Evolutionary conservation across 352 stramenopile species (phyloP).

Genomic region (Chrysophaeum taylorii): DNA sequence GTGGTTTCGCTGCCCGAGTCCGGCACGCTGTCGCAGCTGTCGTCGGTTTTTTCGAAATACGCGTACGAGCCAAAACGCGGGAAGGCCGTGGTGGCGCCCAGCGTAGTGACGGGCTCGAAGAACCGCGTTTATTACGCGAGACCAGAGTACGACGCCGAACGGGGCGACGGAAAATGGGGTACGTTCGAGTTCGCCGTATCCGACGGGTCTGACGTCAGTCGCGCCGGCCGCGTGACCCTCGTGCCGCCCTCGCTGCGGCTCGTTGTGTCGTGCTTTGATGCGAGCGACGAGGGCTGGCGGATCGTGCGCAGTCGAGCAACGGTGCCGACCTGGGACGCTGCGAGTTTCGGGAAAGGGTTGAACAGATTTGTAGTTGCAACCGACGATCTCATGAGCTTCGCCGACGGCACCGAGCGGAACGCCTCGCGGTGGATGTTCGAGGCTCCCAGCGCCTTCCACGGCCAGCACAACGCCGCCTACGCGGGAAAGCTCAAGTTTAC

Average conservation of each 20-base stretch:
- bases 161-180: constrained; percentile 44
- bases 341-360: constrained; percentile 42
- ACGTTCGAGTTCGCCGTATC: constrained; percentile 70
- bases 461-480: constrained; percentile 72
- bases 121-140: constrained; percentile 68
- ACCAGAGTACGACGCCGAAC: constrained; percentile 32
- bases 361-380: constrained; percentile 74
- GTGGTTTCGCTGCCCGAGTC: constrained; percentile 63
- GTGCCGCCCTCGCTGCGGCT: constrained; percentile 55
- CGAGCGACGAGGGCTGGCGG: constrained; percentile 59
- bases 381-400: constrained; percentile 31
- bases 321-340: constrained; percentile 20
- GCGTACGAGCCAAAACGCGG: constrained; percentile 69
- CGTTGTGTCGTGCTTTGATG: constrained; percentile 67
- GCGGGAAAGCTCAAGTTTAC: constrained; percentile 73
- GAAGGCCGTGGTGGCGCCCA: constrained; percentile 48
- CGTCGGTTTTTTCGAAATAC: constrained; percentile 69
- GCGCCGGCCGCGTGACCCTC: constrained; percentile 54
- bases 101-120: constrained; percentile 61
- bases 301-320: constrained; percentile 47
- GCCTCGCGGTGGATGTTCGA: constrained; percentile 74
- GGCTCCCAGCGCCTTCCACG: constrained; percentile 65
- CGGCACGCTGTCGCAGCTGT: constrained; percentile 71
- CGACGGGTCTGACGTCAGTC: constrained; percentile 48
- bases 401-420: constrained; percentile 47